A percentile compares a stretch with the other conserved stretches of the same genome.
Conservation (phyloP, 2,329 filamentous ascomycete genomes). For the Sclerotinia sclerotiorum region DNA sequence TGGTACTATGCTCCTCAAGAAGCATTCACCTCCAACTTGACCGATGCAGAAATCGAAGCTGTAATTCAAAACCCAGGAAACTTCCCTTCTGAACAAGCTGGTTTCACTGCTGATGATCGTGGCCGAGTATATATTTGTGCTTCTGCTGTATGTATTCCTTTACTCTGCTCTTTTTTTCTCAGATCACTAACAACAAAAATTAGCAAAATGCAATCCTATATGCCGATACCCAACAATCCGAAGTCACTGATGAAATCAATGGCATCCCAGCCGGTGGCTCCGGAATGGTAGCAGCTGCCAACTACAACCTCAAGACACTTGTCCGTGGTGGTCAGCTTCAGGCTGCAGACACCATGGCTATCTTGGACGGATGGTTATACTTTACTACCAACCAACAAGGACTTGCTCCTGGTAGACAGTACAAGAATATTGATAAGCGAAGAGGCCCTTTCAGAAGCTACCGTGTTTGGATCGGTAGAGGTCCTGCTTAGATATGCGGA, state of each 20-base stretch:
- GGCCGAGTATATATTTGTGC: slow-evolving; percentile 15
- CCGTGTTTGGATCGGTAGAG: slow-evolving; percentile 3
- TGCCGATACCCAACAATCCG: not conserved
- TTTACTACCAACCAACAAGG: slow-evolving; percentile 12
- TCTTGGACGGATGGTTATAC: slow-evolving; percentile 16
- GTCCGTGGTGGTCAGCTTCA: not conserved
- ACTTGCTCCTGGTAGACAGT: slow-evolving; percentile 14
- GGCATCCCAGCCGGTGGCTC: not conserved
- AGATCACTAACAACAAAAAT: not conserved
- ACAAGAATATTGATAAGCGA: slow-evolving; percentile 10
- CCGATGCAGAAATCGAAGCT: slow-evolving; percentile 2
- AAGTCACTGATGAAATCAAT: slow-evolving; percentile 10
- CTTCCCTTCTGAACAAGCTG: slow-evolving; percentile 6
- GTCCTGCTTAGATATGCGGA: not conserved
- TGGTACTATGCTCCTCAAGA: slow-evolving; percentile 9
- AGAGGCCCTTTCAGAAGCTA: slow-evolving; percentile 6
- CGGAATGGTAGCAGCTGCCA: not conserved
- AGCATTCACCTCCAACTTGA: slow-evolving; percentile 7
- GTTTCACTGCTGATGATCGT: slow-evolving; percentile 3
- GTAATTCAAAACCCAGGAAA: slow-evolving; percentile 7
- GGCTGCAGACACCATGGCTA: slow-evolving; percentile 13
- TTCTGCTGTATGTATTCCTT: not conserved
- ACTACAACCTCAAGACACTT: slow-evolving; percentile 4
- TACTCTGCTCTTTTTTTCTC: too few species aligned
- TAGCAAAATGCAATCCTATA: slow-evolving; percentile 15